Conservation (phyloP, 805 yeast species). For the Alloascoidea africana region DNA sequence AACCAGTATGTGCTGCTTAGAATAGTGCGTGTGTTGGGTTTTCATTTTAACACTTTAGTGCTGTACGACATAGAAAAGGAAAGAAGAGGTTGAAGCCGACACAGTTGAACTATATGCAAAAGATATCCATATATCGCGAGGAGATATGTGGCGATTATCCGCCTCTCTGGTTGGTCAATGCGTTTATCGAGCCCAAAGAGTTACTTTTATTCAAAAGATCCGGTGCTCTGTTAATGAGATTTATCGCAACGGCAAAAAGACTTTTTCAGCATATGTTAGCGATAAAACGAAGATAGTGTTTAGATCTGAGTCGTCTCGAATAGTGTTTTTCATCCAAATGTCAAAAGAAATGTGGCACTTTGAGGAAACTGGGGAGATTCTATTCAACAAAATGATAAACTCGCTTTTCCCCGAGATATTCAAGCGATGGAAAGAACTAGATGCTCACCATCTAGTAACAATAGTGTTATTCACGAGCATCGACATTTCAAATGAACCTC, state of each 20-base stretch:
- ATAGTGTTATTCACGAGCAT: conserved; percentile 79
- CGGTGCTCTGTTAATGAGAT: conserved; percentile 47
- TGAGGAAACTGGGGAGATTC: conserved; percentile 89
- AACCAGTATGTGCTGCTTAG: conserved; percentile 19
- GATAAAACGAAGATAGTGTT: conserved; percentile 63
- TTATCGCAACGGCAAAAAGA: conserved; percentile 25
- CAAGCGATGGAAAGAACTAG: conserved; percentile 72
- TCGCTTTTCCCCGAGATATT: conserved; percentile 86
- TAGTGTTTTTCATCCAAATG: conserved; percentile 73
- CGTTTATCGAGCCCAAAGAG: conserved; percentile 47
- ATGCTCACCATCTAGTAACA: conserved; percentile 83
- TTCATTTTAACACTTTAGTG: background rate
- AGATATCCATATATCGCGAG: conserved; percentile 71
- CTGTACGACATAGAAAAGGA: conserved; percentile 13
- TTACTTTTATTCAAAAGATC: conserved; percentile 47
- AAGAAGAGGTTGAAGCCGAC: conserved; percentile 51
- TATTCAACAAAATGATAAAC: conserved; percentile 84
- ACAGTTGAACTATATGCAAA: conserved; percentile 68
- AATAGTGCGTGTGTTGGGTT: too few relatives aligned
- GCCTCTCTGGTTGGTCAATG: conserved; percentile 45
- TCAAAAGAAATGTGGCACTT: conserved; percentile 97
- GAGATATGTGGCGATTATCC: conserved; percentile 85
- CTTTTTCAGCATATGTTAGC: conserved; percentile 66
- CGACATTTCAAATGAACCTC: conserved; percentile 23
- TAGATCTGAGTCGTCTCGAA: conserved; percentile 80